Evolutionary conservation across 116 monocot species (phyloP).

Genomic region (Zostera marina): DNA sequence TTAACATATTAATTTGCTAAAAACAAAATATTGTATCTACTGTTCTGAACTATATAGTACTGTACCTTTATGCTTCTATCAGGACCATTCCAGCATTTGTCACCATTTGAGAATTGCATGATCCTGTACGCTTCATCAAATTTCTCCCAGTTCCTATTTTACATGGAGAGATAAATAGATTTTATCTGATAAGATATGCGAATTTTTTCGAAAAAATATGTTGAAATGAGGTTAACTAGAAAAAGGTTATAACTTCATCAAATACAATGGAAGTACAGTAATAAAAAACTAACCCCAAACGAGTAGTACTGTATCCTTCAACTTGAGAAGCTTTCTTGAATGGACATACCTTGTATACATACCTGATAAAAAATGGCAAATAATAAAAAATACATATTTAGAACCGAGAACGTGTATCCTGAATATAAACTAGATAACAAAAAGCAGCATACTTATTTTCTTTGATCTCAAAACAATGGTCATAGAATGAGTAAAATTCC

Average conservation of each 20-base stretch:
- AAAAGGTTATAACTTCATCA: background rate
- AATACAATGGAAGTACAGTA: background rate
- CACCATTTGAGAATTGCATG: constrained; percentile 73
- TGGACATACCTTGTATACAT: constrained; percentile 90
- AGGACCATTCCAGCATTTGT: constrained; percentile 97
- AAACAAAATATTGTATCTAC: background rate
- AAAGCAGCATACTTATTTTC: constrained; percentile 55
- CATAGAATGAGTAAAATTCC: constrained; percentile 85
- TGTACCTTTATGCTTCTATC: constrained; percentile 82
- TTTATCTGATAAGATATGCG: background rate
- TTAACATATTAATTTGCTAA: background rate
- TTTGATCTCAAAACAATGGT: constrained; percentile 78
- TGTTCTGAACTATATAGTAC: no score
- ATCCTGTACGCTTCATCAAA: constrained; percentile 82
- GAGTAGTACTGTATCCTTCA: constrained; percentile 73
- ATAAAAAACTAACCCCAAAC: constrained; percentile 49
- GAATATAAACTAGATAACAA: background rate
- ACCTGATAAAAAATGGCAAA: constrained; percentile 26
- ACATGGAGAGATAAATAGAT: background rate
- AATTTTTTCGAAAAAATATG: background rate
- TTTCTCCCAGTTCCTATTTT: constrained; percentile 82
- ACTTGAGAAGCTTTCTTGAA: constrained; percentile 84
- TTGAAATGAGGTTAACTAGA: background rate
- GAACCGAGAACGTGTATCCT: background rate
- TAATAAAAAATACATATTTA: background rate